Base-by-base conservation (phyloP, 73 alveolate species). In the Breviolum minutum region DNA sequence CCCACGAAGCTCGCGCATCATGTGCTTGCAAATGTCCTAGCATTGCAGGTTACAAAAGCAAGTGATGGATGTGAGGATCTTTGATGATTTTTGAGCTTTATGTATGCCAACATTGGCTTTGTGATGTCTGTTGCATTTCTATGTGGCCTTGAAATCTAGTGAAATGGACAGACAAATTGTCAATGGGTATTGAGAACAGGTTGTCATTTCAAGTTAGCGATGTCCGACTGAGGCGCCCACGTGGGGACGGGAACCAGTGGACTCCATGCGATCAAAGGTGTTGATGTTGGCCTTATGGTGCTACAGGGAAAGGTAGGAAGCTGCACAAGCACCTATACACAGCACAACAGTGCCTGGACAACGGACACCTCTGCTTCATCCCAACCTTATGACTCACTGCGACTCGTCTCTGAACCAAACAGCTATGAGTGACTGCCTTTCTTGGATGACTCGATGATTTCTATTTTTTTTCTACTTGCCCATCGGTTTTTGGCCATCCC, bases 1-100 rank as follows among this genome's bases (percentile, higher is more conserved):
- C 24, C 96, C 96, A 48, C 96, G 96, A 32, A 90, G 96, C 87
- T 90, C 96, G 48, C 96, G 96, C 96, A 90, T 90, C 96, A 90
- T 70, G 96, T 90, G 96, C 86, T 90, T 74, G 87, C 96, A 90
- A 70, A 90, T 90, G 61, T 40, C 54, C 54, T 40, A 3, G 54
- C 54, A 40, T 40, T 40, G 54, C 0, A 40, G 54, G 0, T 40
- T 40, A 40, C 54, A 40, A 40, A 40, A 40, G 54, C 54, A 40
- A 40, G 54, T 40, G 54, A 40, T 40, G 54, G 54, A 40, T 40
- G 54, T 40, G 54, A 40, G 54, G 54, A 40, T 40, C 54, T 40
- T 40, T 40, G 54, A 40, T 40, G 54, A 40, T 40, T 40, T 40
- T 40, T 40, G 54, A 40, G 54, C 54, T 40, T 40, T 40, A 40